phyloP scores from a whole-genome alignment of 2,329 filamentous ascomycete genomes.

The Aspergillus glaucus region DNA sequence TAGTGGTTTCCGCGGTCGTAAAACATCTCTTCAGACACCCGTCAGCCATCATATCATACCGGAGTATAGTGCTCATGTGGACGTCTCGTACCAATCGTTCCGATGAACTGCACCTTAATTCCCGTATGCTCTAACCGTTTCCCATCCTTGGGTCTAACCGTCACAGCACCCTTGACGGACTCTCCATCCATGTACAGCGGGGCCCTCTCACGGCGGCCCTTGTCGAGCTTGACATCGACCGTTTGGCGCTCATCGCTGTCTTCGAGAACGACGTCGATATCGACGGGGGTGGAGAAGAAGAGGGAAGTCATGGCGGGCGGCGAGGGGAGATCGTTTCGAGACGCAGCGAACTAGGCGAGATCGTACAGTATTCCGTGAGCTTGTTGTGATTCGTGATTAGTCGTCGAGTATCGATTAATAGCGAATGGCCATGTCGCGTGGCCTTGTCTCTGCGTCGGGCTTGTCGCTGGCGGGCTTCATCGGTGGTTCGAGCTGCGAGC shows the following conservation, averaged over 20 bases:
- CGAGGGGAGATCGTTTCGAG: background rate
- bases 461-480: background rate
- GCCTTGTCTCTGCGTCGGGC: background rate
- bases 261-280: constrained; percentile 97
- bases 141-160: constrained; percentile 92
- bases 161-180: constrained; percentile 94
- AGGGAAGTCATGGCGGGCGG: constrained; percentile 76
- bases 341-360: background rate
- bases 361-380: background rate
- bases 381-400: background rate
- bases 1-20: constrained; percentile 99
- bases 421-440: constrained; percentile 1
- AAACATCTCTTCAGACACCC: constrained; percentile 74
- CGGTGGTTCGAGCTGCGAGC: constrained; percentile 8
- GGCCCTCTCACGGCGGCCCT: constrained; percentile 93
- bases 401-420: constrained; percentile 1
- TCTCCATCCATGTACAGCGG: constrained; percentile 97
- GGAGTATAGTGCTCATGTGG: background rate
- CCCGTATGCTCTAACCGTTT: constrained; percentile 96
- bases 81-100: constrained; percentile 71
- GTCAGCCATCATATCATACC: background rate
- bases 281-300: constrained; percentile 96
- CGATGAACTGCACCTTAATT: constrained; percentile 99
- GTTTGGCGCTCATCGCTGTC: constrained; percentile 90
- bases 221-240: constrained; percentile 97